Conservation (phyloP, 2,329 filamentous ascomycete genomes). For the Knufia petricola region DNA sequence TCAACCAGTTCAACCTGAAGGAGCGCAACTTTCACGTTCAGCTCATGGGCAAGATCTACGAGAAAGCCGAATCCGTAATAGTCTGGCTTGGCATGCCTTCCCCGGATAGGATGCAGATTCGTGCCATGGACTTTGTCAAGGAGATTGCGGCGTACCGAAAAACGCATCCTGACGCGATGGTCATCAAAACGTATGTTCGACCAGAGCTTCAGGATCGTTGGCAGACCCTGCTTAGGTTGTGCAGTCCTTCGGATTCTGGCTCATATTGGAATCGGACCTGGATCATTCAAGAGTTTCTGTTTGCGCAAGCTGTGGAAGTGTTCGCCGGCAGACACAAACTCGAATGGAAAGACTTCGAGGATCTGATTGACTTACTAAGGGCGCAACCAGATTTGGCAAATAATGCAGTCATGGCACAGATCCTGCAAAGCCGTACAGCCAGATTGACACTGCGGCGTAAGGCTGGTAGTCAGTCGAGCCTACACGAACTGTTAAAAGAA, state of each 20-base stretch:
- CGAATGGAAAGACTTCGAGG: slow-evolving; percentile 8
- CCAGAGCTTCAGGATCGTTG: slow-evolving; percentile 9
- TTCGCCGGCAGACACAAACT: slow-evolving; percentile 13
- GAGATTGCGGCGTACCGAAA: slow-evolving; percentile 10
- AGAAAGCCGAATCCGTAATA: slow-evolving; percentile 14
- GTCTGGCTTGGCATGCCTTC: slow-evolving; percentile 24
- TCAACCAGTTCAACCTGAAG: slow-evolving; percentile 20
- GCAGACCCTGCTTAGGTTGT: slow-evolving; percentile 9
- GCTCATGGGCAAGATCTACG: slow-evolving; percentile 21
- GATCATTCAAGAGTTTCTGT: slow-evolving; percentile 15
- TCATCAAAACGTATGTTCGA: not conserved
- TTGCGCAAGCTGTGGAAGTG: slow-evolving; percentile 16
- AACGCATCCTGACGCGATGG: not conserved
- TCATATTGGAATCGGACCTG: slow-evolving; percentile 12
- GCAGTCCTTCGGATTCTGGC: not conserved
- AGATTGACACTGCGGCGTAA: slow-evolving; percentile 16
- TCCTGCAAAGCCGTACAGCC: slow-evolving; percentile 17
- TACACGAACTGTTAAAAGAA: slow-evolving; percentile 18
- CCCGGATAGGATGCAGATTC: slow-evolving; percentile 17
- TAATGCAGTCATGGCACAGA: slow-evolving; percentile 1
- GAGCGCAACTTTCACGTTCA: slow-evolving; percentile 22
- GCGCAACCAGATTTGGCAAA: not conserved
- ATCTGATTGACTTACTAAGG: slow-evolving; percentile 2
- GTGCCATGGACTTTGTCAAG: slow-evolving; percentile 17
- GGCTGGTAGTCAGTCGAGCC: slow-evolving; percentile 12